Evolutionary conservation across 1,139 yeast genomes (phyloP), one percentile per base, ranked within the genome.

Genomic region (Saccharomyces hybrid): DNA sequence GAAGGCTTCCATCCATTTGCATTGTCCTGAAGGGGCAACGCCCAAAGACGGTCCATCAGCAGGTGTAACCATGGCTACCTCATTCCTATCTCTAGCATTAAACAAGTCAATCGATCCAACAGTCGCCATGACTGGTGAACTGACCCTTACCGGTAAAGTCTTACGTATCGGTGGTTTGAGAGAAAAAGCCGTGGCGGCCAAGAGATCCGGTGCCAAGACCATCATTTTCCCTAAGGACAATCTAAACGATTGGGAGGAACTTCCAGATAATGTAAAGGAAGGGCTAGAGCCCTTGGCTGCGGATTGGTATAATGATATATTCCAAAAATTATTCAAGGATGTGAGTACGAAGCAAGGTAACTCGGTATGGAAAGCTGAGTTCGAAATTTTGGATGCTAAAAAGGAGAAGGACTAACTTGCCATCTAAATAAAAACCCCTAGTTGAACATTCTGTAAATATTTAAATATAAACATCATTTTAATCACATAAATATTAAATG

Each of bases 11-110:
- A 82, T 95, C 59, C 99, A 93, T 71, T 80, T 95, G 57, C 99
- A 95, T 74, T 91, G 96, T 71, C 99, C 99, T 1, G 97, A 90
- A 66, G 99, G 99, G 52, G 97, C 98, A 3, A 83, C 88, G 57
- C 97, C 97, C 53, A 93, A 93, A 71, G 98, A 93, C 71, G 99
- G 99, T 0, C 99, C 99, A 54, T 88, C 97, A 54, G 99, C 99
- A 0, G 99, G 99, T 76, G 85, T 91, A 52, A 88, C 98, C 0
- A 88, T 91, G 75, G 88, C 97, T 0, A 83, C 97, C 0, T 88
- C 97, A 13, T 81, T 91, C 70, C 74, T 91, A 29, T 90, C 97
- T 0, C 78, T 91, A 62, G 96, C 97, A 0, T 75, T 89, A 60
- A 82, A 88, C 66, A 79, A 76, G 62, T 78, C 90, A 6, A 75